phyloP scores from a whole-genome alignment of 2,329 filamentous ascomycete genomes.

The Acarospora socialis region DNA sequence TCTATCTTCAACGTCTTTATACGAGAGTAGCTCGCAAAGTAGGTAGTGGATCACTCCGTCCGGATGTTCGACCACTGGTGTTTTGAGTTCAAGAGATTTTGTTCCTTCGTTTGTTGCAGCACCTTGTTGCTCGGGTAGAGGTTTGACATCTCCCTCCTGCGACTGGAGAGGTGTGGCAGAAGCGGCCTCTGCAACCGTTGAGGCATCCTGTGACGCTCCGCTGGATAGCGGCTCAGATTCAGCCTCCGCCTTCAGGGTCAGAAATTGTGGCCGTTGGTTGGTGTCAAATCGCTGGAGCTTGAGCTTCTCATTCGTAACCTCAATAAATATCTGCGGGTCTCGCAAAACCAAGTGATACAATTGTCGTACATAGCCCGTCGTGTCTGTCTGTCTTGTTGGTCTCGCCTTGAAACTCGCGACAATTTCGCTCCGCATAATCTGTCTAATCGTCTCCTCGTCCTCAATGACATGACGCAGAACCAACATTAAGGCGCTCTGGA shows the following conservation, averaged over 20 bases:
- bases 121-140: constrained; percentile 22
- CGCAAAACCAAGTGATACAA: constrained; percentile 70
- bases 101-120: constrained; percentile 49
- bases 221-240: neutral
- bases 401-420: constrained; percentile 55
- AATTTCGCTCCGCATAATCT: constrained; percentile 87
- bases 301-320: constrained; percentile 73
- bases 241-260: constrained; percentile 36
- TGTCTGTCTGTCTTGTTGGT: constrained; percentile 48
- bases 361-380: constrained; percentile 57
- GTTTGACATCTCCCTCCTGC: constrained; percentile 9
- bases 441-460: constrained; percentile 77
- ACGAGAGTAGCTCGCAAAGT: constrained; percentile 79
- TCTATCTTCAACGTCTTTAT: constrained; percentile 83
- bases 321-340: constrained; percentile 71
- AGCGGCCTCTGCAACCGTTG: constrained; percentile 29
- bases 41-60: constrained; percentile 94
- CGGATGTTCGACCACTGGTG: constrained; percentile 76
- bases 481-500: constrained; percentile 65
- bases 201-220: constrained; percentile 8
- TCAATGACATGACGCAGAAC: constrained; percentile 87
- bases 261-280: constrained; percentile 36
- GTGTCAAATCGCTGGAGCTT: constrained; percentile 53
- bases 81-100: constrained; percentile 58
- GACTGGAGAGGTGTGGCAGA: constrained; percentile 9